Percentiles rank a stretch among this genome's conserved stretches.
Evolutionary conservation across 1,284 basidiomycete genomes (phyloP).

Genomic region (Tausonia pullulans): DNA sequence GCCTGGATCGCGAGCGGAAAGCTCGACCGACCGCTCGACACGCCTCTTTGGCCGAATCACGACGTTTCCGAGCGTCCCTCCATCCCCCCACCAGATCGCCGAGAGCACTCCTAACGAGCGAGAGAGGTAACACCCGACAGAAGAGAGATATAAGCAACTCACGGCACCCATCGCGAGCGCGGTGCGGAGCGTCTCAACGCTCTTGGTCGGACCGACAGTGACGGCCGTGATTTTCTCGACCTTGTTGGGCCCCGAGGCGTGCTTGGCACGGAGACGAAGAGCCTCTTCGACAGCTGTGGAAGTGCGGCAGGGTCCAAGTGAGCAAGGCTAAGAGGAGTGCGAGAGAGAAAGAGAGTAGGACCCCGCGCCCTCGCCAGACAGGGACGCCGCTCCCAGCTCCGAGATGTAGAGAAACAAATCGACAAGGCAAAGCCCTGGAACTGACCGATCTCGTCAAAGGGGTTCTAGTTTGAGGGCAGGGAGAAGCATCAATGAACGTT

Average conservation of each 20-base stretch:
- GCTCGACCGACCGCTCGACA: no score
- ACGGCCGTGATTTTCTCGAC: slow-evolving; percentile 66
- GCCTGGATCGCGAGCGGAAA: no score
- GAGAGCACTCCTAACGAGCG: neutral
- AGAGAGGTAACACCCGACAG: neutral
- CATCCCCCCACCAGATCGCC: neutral
- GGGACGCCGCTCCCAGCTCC: no score
- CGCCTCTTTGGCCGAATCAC: no score
- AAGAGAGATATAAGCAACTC: neutral
- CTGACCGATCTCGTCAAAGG: slow-evolving; percentile 88
- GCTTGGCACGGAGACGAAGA: slow-evolving; percentile 75
- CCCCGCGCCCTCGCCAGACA: neutral
- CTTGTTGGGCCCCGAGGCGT: slow-evolving; percentile 30
- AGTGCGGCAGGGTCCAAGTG: slow-evolving; percentile 39
- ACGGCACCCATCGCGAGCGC: slow-evolving; percentile 91
- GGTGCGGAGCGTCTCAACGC: slow-evolving; percentile 73
- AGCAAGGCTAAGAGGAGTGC: slow-evolving; percentile 95
- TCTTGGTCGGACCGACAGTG: slow-evolving; percentile 82
- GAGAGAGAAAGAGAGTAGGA: slow-evolving; percentile 27
- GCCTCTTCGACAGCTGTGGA: slow-evolving; percentile 88
- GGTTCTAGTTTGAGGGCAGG: slow-evolving; percentile 51
- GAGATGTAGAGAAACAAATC: neutral
- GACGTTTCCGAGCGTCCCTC: neutral
- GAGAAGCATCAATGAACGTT: no score
- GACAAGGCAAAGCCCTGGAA: neutral